These are phyloP conservation scores for Gautieria morchelliformis DNA, from an alignment of 768 basidiomycete genomes.

Conservation along the genomic window DNA sequence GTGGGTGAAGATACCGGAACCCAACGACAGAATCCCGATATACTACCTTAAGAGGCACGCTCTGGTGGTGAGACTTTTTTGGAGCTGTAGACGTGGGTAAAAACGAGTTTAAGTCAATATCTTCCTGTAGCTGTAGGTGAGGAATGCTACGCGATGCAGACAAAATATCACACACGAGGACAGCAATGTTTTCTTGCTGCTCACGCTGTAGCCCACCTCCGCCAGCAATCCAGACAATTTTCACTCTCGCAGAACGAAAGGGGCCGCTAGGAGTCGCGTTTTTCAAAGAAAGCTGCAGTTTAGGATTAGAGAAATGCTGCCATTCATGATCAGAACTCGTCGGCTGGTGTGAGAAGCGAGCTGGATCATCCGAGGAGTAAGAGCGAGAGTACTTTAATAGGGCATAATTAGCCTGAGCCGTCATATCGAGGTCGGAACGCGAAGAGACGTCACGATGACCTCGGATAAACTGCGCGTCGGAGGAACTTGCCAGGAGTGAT, in stretches of 20 bases:
- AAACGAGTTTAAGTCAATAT: slow-evolving; percentile 4
- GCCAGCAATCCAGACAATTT: neutral
- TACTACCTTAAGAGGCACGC: slow-evolving; percentile 3
- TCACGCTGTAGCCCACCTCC: neutral
- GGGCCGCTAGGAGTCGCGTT: neutral
- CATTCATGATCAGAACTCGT: slow-evolving; percentile 3
- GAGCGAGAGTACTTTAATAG: slow-evolving; percentile 7
- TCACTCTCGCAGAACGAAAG: neutral
- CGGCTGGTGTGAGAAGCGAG: neutral
- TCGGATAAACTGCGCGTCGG: too few species aligned
- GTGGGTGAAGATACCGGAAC: slow-evolving; percentile 1
- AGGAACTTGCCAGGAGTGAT: too few species aligned
- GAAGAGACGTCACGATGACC: too few species aligned
- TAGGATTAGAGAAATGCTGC: slow-evolving; percentile 6
- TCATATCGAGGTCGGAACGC: neutral
- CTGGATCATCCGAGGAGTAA: neutral
- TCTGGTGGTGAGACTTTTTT: neutral
- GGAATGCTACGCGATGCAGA: neutral
- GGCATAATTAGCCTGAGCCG: neutral
- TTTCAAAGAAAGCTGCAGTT: neutral
- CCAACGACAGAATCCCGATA: slow-evolving; percentile 8
- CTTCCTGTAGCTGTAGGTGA: neutral
- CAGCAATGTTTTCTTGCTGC: neutral
- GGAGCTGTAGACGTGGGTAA: neutral
- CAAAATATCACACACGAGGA: neutral